Evolutionary conservation across 805 yeast species (phyloP), one percentile per base, ranked within the genome.

Genomic region (Peterozyma xylosa): DNA sequence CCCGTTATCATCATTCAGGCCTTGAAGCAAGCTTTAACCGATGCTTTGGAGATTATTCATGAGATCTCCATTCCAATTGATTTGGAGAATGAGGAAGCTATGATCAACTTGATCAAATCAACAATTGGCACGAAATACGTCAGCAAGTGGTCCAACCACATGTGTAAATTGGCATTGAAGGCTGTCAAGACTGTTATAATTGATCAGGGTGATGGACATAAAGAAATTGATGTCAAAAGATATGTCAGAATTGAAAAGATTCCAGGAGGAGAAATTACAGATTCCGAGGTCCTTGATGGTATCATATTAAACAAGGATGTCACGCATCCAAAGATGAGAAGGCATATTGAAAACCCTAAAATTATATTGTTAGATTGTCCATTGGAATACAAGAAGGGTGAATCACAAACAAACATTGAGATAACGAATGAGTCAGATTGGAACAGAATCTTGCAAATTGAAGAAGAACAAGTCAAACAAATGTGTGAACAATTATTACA

Each of bases 291-390:
- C 13, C 72, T 93, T 57, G 90, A 86, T 57, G 99, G 99, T 50
- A 84, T 91, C 42, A 70, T 93, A 67, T 75, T 93, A 56, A 93
- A 93, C 71, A 93, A 93, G 66, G 99, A 93, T 60, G 95, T 93
- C 46, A 89, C 95, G n/a, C 99, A 93, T 66, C 99, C 99, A 50
- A 89, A 90, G 65, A 93, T 93, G 99, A 82, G 82, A 55, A 81
- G 99, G 62, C 59, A 71, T 55, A 85, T 93, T 53, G 86, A 83
- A 61, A 86, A 88, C 57, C 99, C 99, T 41, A 78, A 91, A 51
- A 78, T 93, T 44, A 76, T 93, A 15, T 73, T 93, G 53, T 74
- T 93, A 54, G 99, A 93, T 67, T 90, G 97, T 66, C 97, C 99
- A 11, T 73, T 93, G 55, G 99, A 93, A 68, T 93, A 93, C 70